These are phyloP conservation scores for Metschnikowia bowlesiae DNA, from an alignment of 805 yeast genomes.

Conservation along the genomic window DNA sequence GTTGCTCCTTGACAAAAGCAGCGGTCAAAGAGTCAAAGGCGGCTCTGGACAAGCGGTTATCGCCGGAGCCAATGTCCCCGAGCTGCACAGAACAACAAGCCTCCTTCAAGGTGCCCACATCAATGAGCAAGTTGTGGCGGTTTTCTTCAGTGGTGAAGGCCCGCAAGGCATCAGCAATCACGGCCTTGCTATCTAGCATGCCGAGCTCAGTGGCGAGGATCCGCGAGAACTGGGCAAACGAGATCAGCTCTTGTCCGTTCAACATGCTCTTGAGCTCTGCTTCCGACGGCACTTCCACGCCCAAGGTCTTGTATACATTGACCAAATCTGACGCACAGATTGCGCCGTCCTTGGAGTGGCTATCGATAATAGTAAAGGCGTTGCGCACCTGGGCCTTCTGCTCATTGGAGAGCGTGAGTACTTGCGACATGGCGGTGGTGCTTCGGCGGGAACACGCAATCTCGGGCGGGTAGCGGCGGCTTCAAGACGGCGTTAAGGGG, in stretches of 20 bases:
- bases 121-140: conserved; percentile 38
- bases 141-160: conserved; percentile 42
- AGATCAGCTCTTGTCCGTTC: conserved; percentile 38
- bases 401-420: conserved; percentile 48
- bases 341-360: conserved; percentile 66
- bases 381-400: conserved; percentile 66
- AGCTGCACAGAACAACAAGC: conserved; percentile 44
- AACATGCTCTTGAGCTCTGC: conserved; percentile 50
- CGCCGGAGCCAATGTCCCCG: conserved; percentile 46
- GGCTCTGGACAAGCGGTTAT: conserved; percentile 33
- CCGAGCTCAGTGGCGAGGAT: conserved; percentile 54
- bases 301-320: conserved; percentile 49
- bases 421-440: conserved; percentile 11
- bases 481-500: too few species aligned
- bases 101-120: conserved; percentile 45
- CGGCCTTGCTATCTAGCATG: conserved; percentile 48
- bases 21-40: conserved; percentile 50
- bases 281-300: conserved; percentile 42
- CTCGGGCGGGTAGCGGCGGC: too few species aligned
- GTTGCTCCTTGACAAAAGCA: conserved; percentile 52
- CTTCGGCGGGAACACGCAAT: too few species aligned
- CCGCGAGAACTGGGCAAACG: conserved; percentile 63
- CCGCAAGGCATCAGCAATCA: conserved; percentile 53
- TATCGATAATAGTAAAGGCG: conserved; percentile 76
- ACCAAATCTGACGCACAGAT: conserved; percentile 54